Conservation (phyloP, 106 monocot genomes). For the Allium fistulosum region DNA sequence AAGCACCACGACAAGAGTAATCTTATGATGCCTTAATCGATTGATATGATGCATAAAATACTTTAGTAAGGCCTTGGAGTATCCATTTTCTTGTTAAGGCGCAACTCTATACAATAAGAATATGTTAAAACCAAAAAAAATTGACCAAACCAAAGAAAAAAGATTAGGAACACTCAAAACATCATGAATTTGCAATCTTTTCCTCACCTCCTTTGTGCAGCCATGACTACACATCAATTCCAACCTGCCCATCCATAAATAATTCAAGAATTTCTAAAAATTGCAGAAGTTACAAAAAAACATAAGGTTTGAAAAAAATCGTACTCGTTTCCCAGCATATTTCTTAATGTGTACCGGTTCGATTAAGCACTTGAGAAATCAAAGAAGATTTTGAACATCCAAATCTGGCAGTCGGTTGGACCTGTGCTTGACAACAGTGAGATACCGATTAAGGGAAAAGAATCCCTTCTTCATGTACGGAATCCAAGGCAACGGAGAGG, state of each 20-base stretch:
- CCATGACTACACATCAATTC: constrained; percentile 91
- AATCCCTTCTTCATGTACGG: too few species aligned
- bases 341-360: constrained; percentile 75
- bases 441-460: too few species aligned
- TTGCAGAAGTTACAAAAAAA: not conserved
- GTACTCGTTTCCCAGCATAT: constrained; percentile 67
- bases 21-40: constrained; percentile 55
- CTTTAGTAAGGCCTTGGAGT: constrained; percentile 41
- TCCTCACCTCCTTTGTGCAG: constrained; percentile 90
- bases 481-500: too few species aligned
- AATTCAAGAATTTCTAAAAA: not conserved
- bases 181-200: not conserved
- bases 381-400: constrained; percentile 83
- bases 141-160: too few species aligned
- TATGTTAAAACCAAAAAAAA: constrained; percentile 36
- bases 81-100: constrained; percentile 24
- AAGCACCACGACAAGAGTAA: constrained; percentile 71
- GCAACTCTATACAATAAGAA: constrained; percentile 88
- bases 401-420: not conserved
- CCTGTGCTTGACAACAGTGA: too few species aligned
- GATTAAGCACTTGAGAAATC: constrained; percentile 68
- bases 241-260: constrained; percentile 41
- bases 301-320: not conserved
- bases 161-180: not conserved
- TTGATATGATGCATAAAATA: constrained; percentile 86